Percentiles rank a stretch among this genome's conserved stretches.
Conservation (phyloP, 768 basidiomycete genomes). For the Leccinum subgranulosum region DNA sequence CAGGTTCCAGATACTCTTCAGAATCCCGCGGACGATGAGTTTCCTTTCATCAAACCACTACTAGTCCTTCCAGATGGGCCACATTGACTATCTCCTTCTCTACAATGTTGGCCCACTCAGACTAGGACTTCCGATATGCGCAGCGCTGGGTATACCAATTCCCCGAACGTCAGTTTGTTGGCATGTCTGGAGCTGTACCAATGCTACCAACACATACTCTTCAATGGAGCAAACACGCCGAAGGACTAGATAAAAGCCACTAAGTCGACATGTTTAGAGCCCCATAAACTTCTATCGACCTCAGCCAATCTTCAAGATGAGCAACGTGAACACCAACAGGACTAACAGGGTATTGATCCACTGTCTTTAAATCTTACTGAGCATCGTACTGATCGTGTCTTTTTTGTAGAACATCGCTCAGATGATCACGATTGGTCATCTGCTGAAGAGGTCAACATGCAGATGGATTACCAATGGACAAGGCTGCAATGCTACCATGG, state of each 20-base stretch:
- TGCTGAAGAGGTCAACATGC: background rate
- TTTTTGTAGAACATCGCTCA: constrained; percentile 6
- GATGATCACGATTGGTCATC: constrained; percentile 4
- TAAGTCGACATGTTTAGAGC: background rate
- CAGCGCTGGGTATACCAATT: background rate
- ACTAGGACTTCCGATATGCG: background rate
- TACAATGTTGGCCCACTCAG: background rate
- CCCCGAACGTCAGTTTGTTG: constrained; percentile 10
- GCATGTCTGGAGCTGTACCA: constrained; percentile 18
- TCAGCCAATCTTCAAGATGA: constrained; percentile 1
- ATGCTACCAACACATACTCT: background rate
- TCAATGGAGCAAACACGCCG: background rate
- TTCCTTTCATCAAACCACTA: background rate
- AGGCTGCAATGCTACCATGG: constrained; percentile 3
- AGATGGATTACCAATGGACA: constrained; percentile 10
- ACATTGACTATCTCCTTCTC: background rate
- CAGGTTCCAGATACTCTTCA: background rate
- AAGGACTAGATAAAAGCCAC: constrained; percentile 7
- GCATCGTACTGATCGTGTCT: background rate
- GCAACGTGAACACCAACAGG: background rate
- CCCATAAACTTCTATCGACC: background rate
- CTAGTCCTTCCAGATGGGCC: background rate
- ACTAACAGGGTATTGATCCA: background rate
- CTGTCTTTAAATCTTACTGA: background rate
- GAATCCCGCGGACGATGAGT: background rate